Evolutionary conservation across 1,284 basidiomycete genomes (phyloP).

Genomic region (Papiliotrema terrestris): DNA sequence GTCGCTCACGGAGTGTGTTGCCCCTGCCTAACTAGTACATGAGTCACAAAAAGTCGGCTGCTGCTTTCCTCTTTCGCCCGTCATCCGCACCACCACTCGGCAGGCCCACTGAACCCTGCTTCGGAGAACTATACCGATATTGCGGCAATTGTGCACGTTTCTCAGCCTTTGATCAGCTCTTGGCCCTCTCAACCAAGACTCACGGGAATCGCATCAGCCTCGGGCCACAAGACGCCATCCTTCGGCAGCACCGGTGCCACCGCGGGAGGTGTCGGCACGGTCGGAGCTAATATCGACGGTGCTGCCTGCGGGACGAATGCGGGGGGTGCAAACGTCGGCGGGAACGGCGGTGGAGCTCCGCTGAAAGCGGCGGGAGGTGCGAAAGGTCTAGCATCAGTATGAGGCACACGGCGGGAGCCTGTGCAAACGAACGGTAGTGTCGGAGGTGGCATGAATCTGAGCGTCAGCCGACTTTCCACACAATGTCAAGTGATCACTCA

Average conservation of each 20-base stretch:
- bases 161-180: constrained; percentile 52
- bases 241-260: constrained; percentile 26
- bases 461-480: too few species aligned
- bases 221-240: constrained; percentile 50
- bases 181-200: constrained; percentile 53
- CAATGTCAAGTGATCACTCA: too few species aligned
- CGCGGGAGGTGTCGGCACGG: constrained; percentile 11
- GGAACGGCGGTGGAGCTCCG: constrained; percentile 21
- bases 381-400: constrained; percentile 21
- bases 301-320: constrained; percentile 8
- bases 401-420: constrained; percentile 16
- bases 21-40: not conserved
- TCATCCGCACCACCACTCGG: constrained; percentile 8
- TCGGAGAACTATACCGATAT: constrained; percentile 60
- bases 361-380: constrained; percentile 12
- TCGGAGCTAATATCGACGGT: constrained; percentile 17
- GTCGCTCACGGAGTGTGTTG: too few species aligned
- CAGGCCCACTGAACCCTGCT: not conserved
- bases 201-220: constrained; percentile 41
- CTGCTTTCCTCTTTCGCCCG: constrained; percentile 15
- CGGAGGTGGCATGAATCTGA: constrained; percentile 39
- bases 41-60: not conserved
- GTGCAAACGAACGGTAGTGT: constrained; percentile 23
- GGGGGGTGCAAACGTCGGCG: constrained; percentile 22
- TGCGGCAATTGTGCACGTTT: constrained; percentile 68